Evolutionary conservation across 805 yeast genomes (phyloP).

Genomic region (Saturnispora hagleri): DNA sequence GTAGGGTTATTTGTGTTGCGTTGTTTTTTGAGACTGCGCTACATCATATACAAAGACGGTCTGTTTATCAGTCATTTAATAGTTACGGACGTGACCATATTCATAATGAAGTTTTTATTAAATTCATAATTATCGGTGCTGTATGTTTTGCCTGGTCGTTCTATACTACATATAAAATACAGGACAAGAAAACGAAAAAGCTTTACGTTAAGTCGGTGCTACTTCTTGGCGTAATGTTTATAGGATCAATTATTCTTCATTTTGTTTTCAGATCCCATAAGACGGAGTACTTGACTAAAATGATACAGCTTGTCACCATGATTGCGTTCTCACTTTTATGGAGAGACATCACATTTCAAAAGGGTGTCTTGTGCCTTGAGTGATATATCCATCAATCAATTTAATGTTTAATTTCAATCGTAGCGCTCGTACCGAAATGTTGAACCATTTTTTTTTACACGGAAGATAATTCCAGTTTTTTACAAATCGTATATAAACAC

Average conservation of each 20-base stretch:
- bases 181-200: conserved; percentile 12
- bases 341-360: conserved; percentile 11
- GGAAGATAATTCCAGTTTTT: neutral
- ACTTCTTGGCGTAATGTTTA: conserved; percentile 9
- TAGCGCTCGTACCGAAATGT: conserved; percentile 10
- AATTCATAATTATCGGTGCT: neutral
- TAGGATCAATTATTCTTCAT: conserved; percentile 14
- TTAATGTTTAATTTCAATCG: neutral
- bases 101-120: neutral
- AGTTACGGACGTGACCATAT: neutral
- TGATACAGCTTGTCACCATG: neutral
- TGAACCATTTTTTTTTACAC: conserved; percentile 6
- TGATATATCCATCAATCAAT: neutral
- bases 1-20: neutral
- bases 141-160: conserved; percentile 3
- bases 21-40: neutral
- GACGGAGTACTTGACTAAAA: conserved; percentile 2
- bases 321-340: conserved; percentile 16
- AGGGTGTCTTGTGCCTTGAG: neutral
- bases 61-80: too few relatives aligned
- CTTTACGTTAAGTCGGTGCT: conserved; percentile 6
- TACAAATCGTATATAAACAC: neutral
- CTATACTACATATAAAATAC: conserved; percentile 16
- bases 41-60: neutral
- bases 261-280: neutral